phyloP scores from a whole-genome alignment of 441 rosid genomes.

The Eutrema salsugineum region DNA sequence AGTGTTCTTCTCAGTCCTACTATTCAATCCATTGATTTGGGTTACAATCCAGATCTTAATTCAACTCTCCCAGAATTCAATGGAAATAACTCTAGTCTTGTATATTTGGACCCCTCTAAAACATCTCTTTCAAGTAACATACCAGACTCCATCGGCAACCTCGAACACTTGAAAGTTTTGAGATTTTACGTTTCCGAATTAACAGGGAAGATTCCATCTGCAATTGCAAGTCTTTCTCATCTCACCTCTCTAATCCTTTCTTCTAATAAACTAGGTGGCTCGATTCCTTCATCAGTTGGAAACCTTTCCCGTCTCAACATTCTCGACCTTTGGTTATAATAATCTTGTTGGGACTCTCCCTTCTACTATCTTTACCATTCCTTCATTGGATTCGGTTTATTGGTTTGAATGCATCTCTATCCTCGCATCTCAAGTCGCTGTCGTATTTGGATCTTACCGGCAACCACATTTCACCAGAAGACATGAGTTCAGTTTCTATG shows the following conservation, averaged over 20 bases:
- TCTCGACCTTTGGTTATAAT: neutral
- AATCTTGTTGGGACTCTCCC: neutral
- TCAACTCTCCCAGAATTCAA: neutral
- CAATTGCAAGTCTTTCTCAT: neutral
- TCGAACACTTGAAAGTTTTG: neutral
- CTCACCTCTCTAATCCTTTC: neutral
- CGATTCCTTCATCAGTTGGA: neutral
- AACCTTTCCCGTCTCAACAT: neutral
- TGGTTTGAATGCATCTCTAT: too few relatives aligned
- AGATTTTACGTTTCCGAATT: neutral
- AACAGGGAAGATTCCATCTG: neutral
- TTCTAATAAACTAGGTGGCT: neutral
- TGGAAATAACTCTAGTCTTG: neutral
- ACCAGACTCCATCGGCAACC: neutral
- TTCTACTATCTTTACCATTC: neutral
- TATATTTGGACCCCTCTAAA: constrained; percentile 1
- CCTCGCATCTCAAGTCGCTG: too few relatives aligned
- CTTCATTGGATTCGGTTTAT: too few relatives aligned
- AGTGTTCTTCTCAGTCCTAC: neutral
- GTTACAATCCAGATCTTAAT: neutral
- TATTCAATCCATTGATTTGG: neutral
- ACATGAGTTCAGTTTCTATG: neutral
- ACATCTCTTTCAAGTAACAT: neutral
- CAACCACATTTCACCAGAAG: neutral
- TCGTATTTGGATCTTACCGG: constrained; percentile 9